phyloP scores from a whole-genome alignment of 139 green algal genomes.

The Auxenochlorella pyrenoidosa region DNA sequence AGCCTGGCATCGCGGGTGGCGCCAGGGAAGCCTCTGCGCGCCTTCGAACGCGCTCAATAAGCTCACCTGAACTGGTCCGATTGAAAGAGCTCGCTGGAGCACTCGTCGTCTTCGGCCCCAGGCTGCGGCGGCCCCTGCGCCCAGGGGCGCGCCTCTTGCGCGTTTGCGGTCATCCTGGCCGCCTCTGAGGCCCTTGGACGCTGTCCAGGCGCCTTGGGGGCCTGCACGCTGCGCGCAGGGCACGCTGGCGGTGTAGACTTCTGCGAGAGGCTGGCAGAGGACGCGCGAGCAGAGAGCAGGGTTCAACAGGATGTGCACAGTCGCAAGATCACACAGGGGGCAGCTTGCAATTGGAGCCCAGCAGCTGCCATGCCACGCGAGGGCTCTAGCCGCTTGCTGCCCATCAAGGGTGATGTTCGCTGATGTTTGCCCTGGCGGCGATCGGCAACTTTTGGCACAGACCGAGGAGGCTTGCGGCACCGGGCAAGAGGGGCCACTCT shows the following conservation, averaged over 20 bases:
- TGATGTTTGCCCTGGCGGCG: not conserved
- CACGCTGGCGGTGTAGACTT: too few species aligned
- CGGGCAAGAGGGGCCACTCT: too few species aligned
- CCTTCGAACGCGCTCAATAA: not conserved
- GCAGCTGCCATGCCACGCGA: too few species aligned
- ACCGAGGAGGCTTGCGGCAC: not conserved
- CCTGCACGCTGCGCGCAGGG: too few species aligned
- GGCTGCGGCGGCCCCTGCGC: not conserved
- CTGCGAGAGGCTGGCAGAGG: too few species aligned
- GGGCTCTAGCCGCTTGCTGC: too few species aligned
- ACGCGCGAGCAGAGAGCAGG: too few species aligned
- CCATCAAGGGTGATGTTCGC: not conserved
- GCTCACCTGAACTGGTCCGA: slow-evolving; percentile 1
- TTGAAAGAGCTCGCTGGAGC: not conserved
- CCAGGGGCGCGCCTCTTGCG: not conserved
- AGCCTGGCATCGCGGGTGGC: not conserved
- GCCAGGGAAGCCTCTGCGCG: not conserved
- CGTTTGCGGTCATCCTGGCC: not conserved
- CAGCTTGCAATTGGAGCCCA: too few species aligned
- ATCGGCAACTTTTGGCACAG: not conserved
- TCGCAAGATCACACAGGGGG: too few species aligned
- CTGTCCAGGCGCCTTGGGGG: too few species aligned
- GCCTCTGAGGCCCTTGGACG: not conserved
- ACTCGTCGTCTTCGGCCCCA: slow-evolving; percentile 3
- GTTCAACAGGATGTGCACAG: too few species aligned